Percentiles rank a stretch among this genome's conserved stretches.
Evolutionary conservation across 805 yeast species (phyloP).

Genomic region (Candida insectalens): DNA sequence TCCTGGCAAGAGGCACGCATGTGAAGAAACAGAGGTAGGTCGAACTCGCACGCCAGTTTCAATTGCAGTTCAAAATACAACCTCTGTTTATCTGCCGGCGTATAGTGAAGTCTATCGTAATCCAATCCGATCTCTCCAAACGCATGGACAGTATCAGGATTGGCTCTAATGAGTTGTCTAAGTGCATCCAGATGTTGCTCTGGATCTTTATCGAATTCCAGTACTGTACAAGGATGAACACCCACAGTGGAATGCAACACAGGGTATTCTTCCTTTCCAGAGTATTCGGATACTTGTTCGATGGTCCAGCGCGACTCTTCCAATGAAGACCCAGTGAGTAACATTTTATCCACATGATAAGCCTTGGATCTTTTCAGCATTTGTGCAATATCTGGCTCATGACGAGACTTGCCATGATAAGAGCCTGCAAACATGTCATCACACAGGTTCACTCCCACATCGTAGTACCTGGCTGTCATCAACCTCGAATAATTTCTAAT

Average conservation of each 20-base stretch:
- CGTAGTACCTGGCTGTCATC: slow-evolving; percentile 26
- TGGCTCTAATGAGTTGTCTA: slow-evolving; percentile 36
- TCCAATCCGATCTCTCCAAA: slow-evolving; percentile 96
- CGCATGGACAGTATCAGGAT: slow-evolving; percentile 50
- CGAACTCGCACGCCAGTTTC: slow-evolving; percentile 46
- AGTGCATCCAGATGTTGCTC: slow-evolving; percentile 39
- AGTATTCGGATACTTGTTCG: slow-evolving; percentile 32
- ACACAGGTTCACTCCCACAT: slow-evolving; percentile 59
- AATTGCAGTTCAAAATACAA: slow-evolving; percentile 66
- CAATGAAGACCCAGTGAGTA: slow-evolving; percentile 78
- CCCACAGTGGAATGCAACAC: slow-evolving; percentile 68
- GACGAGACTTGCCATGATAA: slow-evolving; percentile 60
- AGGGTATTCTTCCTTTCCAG: slow-evolving; percentile 14
- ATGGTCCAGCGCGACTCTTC: slow-evolving; percentile 57
- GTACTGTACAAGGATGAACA: slow-evolving; percentile 88
- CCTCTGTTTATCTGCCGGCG: slow-evolving; percentile 58
- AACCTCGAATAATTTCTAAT: neutral
- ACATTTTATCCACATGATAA: slow-evolving; percentile 56
- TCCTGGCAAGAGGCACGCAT: slow-evolving; percentile 83
- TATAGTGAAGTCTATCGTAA: slow-evolving; percentile 77
- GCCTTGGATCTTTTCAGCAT: slow-evolving; percentile 60
- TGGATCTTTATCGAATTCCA: slow-evolving; percentile 32
- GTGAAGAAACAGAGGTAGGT: slow-evolving; percentile 79
- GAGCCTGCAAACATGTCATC: slow-evolving; percentile 82
- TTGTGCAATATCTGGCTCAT: slow-evolving; percentile 52